phyloP scores from a whole-genome alignment of 441 rosid genomes.

The Corymbia calophylla region DNA sequence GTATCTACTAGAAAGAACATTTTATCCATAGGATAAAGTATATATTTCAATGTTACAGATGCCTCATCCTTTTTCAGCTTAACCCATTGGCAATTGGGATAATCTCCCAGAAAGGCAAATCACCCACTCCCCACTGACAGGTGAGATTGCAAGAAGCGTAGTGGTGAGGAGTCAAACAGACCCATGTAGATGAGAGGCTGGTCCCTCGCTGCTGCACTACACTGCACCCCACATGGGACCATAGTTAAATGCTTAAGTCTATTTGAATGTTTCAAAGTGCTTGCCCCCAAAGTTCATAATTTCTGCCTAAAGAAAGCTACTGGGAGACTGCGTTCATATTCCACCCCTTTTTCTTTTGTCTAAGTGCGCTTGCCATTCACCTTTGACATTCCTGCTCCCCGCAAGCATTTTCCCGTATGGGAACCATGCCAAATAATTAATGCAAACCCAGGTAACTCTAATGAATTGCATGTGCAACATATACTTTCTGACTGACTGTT shows the following conservation, averaged over 20 bases:
- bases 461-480: background rate
- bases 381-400: background rate
- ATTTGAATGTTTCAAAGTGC: background rate
- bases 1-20: background rate
- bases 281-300: background rate
- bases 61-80: background rate
- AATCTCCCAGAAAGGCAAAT: background rate
- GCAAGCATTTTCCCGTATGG: background rate
- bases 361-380: background rate
- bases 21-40: background rate
- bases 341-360: background rate
- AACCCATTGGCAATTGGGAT: background rate
- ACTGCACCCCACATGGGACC: background rate
- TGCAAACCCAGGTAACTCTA: background rate
- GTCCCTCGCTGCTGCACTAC: background rate
- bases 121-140: background rate
- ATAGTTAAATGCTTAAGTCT: background rate
- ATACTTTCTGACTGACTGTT: background rate
- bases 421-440: background rate
- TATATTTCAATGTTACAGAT: background rate
- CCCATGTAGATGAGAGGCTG: background rate
- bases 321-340: background rate
- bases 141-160: background rate
- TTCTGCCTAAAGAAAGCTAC: background rate
- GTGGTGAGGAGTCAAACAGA: background rate